Conservation (phyloP, 2,329 filamentous ascomycete species). For the Aspergillus ochraceus region DNA sequence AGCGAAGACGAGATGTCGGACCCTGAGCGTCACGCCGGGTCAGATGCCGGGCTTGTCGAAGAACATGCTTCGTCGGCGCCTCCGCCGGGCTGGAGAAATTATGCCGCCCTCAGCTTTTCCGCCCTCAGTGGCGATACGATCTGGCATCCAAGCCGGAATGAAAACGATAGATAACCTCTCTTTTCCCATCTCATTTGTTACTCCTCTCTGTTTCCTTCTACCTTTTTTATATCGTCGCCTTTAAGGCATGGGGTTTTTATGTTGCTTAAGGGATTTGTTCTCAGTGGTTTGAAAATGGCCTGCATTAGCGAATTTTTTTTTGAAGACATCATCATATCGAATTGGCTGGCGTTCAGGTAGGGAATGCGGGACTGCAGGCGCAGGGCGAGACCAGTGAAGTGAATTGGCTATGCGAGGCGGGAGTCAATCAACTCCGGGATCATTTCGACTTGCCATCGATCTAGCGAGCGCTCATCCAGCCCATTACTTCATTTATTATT, state of each 20-base stretch:
- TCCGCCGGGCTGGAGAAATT: conserved; percentile 44
- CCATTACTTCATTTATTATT: not conserved
- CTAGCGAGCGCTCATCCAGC: not conserved
- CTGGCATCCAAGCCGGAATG: conserved; percentile 42
- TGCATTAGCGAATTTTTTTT: conserved; percentile 36
- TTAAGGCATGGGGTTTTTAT: conserved; percentile 12
- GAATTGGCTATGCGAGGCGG: conserved; percentile 8
- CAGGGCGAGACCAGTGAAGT: conserved; percentile 6
- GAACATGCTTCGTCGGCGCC: conserved; percentile 32
- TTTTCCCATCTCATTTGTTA: conserved; percentile 9
- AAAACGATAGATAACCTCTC: conserved; percentile 37
- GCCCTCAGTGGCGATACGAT: conserved; percentile 49
- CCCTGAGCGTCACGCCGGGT: conserved; percentile 41
- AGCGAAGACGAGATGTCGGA: conserved; percentile 41
- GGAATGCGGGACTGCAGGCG: conserved; percentile 18
- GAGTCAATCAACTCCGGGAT: not conserved
- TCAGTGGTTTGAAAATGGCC: conserved; percentile 21
- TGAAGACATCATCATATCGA: conserved; percentile 9
- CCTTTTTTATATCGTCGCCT: not conserved
- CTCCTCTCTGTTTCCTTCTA: conserved; percentile 5
- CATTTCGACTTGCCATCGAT: not conserved
- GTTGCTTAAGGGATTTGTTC: conserved; percentile 13
- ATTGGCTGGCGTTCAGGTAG: conserved; percentile 30
- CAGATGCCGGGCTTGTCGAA: conserved; percentile 36
- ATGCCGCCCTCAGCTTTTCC: conserved; percentile 46